phyloP scores from a whole-genome alignment of 139 green algal species.

The Choricystis sp. region DNA sequence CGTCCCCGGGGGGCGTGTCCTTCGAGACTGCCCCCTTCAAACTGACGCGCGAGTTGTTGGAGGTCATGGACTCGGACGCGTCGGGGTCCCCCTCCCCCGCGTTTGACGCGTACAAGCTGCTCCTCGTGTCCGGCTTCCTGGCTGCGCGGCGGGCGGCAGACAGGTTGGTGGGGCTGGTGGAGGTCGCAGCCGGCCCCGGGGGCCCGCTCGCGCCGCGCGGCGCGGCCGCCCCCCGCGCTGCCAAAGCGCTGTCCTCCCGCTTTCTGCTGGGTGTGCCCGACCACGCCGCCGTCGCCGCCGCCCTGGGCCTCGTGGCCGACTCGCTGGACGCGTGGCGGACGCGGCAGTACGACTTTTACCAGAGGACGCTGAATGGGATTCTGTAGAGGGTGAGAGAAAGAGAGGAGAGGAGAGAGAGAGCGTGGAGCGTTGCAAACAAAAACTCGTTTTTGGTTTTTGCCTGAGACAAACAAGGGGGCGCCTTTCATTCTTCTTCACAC shows the following conservation, averaged over 20 bases:
- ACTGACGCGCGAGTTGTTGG: constrained; percentile 87
- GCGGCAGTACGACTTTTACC: constrained; percentile 97
- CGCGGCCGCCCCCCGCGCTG: constrained; percentile 27
- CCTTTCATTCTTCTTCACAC: no score
- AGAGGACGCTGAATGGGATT: constrained; percentile 90
- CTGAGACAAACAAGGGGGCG: no score
- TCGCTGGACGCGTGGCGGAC: constrained; percentile 89
- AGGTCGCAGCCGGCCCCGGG: constrained; percentile 79
- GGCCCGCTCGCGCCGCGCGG: constrained; percentile 84
- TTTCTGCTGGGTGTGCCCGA: constrained; percentile 51
- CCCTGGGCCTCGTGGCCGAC: constrained; percentile 75
- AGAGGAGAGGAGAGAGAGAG: no score
- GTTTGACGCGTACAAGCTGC: constrained; percentile 86
- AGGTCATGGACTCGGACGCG: constrained; percentile 86
- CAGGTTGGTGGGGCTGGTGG: constrained; percentile 68
- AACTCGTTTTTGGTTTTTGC: no score
- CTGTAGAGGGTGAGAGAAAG: no score
- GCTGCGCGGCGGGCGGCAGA: constrained; percentile 75
- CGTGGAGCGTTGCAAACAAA: no score
- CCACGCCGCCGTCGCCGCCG: constrained; percentile 51
- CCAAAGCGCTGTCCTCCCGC: constrained; percentile 70
- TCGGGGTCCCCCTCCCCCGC: constrained; percentile 65
- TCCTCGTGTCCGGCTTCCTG: constrained; percentile 94
- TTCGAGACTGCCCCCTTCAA: constrained; percentile 81
- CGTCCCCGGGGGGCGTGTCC: constrained; percentile 51